Evolutionary conservation across 768 basidiomycete species (phyloP).

Genomic region (Boletus reticulatus): DNA sequence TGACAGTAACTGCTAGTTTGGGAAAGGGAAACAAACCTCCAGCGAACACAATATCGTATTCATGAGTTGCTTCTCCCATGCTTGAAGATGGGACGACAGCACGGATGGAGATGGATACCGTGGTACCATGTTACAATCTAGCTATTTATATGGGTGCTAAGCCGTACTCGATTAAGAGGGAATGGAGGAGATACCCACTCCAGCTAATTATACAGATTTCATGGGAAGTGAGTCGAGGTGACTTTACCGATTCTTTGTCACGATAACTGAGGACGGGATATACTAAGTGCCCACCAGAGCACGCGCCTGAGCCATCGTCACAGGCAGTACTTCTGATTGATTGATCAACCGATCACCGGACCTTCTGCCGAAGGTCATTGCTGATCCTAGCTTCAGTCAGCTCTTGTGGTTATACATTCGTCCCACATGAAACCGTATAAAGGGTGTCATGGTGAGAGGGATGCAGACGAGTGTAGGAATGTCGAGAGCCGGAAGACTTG

Average conservation of each 20-base stretch:
- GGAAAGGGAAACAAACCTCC: constrained; percentile 44
- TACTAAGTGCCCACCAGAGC: too few species aligned
- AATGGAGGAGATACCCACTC: background rate
- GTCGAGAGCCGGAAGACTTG: too few species aligned
- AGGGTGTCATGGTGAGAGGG: too few species aligned
- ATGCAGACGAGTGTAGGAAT: too few species aligned
- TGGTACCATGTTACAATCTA: too few species aligned
- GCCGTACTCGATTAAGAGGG: constrained; percentile 9
- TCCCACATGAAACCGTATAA: too few species aligned
- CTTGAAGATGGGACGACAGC: too few species aligned
- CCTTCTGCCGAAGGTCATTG: background rate
- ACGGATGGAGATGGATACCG: too few species aligned
- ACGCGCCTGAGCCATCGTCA: too few species aligned
- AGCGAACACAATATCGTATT: constrained; percentile 53
- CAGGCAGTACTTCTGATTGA: background rate
- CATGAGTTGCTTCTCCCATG: background rate
- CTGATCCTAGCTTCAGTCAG: background rate
- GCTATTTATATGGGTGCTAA: too few species aligned
- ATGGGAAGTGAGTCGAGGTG: background rate
- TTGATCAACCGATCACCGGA: background rate
- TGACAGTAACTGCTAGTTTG: background rate
- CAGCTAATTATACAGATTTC: constrained; percentile 2
- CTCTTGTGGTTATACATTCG: background rate
- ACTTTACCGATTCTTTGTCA: too few species aligned
- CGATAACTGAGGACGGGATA: too few species aligned